Base-by-base conservation (phyloP, 352 stramenopile genomes). In the Phytopythium helicoides region DNA sequence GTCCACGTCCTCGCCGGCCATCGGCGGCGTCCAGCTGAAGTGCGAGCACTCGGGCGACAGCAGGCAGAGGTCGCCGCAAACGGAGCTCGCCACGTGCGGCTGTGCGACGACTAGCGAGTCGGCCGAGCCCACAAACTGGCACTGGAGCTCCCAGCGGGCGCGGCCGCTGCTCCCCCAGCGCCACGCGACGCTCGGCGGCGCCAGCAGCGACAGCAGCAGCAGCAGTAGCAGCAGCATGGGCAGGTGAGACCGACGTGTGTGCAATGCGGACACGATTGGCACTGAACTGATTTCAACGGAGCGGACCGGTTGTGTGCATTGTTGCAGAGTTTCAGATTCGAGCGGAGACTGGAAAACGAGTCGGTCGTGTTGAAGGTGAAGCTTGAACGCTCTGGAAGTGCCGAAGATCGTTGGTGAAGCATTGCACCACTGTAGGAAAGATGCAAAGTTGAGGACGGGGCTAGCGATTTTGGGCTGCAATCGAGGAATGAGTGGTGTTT, bases 21-120 rank as follows among this genome's bases (percentile, higher is more conserved):
- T n/a, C 18, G 6, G 11, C n/a, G 58, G 25, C 16, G 55, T 60
- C 66, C 66, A 79, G 33, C 62, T 71, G 66, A 66, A 79, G 45
- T 79, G 69, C 42, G 69, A 66, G 46, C 69, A 79, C 11, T 34
- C 52, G 6, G 42, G 18, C 1, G 71, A 34, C 6, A 60, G 42
- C 1, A 66, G 36, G 28, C 69, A 79, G 33, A 73, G 47, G 10
- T 64, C 59, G 28, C 59, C 62, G 39, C 69, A 79, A n/a, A 48
- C 45, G n/a, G 56, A 56, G 36, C 63, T 68, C 28, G 56, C 34
- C 38, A 60, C 63, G 18, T 57, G 56, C 48, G 56, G 35, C 25
- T 64, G 37, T 7, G 38, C 21, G 44, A 56, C 21, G 53, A 64
- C 37, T 4, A 50, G 39, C 10, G 40, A 23, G 31, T 58, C 12